phyloP scores from a whole-genome alignment of 2,329 filamentous ascomycete species.

The Claviceps humidiphila region DNA sequence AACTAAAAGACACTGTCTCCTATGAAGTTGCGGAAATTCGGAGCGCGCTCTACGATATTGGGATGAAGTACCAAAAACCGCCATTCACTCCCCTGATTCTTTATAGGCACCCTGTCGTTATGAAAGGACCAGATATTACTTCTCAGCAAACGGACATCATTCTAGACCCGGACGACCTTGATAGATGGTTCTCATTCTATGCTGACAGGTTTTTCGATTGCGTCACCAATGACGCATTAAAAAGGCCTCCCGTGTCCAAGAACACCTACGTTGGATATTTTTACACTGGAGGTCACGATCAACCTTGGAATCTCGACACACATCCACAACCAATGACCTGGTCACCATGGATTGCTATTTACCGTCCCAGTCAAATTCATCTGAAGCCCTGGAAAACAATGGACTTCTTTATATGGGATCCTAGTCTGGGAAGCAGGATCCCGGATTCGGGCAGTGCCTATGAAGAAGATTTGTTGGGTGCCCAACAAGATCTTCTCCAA shows the following conservation, averaged over 20 bases:
- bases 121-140: slow-evolving; percentile 17
- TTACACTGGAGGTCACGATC: slow-evolving; percentile 20
- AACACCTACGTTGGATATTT: slow-evolving; percentile 30
- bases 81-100: slow-evolving; percentile 15
- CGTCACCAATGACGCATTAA: background rate
- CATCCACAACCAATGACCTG: background rate
- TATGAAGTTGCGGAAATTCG: background rate
- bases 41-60: background rate
- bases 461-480: slow-evolving; percentile 26
- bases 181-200: slow-evolving; percentile 14
- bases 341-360: slow-evolving; percentile 36
- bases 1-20: background rate
- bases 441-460: slow-evolving; percentile 8
- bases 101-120: slow-evolving; percentile 28
- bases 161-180: slow-evolving; percentile 9
- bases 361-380: slow-evolving; percentile 30
- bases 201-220: background rate
- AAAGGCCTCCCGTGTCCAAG: slow-evolving; percentile 11
- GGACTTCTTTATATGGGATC: slow-evolving; percentile 45
- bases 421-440: slow-evolving; percentile 16
- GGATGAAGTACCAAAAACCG: background rate
- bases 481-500: slow-evolving; percentile 32
- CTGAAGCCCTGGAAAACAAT: slow-evolving; percentile 16
- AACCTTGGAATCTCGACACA: background rate
- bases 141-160: slow-evolving; percentile 12